Conservation (phyloP, 202 grass and related monocot genomes). For the Panicum virgatum region DNA sequence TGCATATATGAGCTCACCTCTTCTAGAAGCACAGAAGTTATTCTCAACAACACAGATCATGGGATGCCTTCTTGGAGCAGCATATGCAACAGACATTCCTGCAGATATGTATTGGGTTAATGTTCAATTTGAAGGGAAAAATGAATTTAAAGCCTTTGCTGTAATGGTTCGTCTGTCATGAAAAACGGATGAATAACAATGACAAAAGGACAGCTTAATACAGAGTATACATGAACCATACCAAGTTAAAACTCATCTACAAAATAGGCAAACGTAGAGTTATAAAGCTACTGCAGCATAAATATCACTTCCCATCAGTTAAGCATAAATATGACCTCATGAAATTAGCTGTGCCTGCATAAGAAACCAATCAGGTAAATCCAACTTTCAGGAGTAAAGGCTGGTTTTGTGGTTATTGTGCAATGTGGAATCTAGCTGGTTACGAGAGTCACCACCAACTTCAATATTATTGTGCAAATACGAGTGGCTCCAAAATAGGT, state of each 20-base stretch:
- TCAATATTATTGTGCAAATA: background rate
- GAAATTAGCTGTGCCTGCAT: background rate
- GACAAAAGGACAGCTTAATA: background rate
- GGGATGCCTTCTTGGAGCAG: constrained; percentile 88
- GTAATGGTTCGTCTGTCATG: background rate
- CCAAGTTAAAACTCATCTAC: constrained; percentile 19
- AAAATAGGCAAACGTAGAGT: background rate
- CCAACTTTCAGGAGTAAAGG: background rate
- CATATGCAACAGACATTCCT: constrained; percentile 89
- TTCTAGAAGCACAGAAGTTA: constrained; percentile 93
- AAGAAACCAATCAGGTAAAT: background rate
- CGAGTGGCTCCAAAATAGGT: background rate
- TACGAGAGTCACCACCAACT: background rate
- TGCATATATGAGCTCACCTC: constrained; percentile 55
- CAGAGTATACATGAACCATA: background rate
- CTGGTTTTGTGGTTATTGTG: too few relatives aligned
- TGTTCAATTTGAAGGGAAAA: background rate
- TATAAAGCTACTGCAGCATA: background rate
- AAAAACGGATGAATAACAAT: constrained; percentile 10
- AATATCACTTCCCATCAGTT: background rate
- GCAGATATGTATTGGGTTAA: constrained; percentile 25
- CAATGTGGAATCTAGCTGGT: background rate
- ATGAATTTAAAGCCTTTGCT: background rate
- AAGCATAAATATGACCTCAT: background rate
- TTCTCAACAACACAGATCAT: constrained; percentile 86